Conservation (phyloP, 2,329 filamentous ascomycete genomes). For the Intubia oerlemansii region DNA sequence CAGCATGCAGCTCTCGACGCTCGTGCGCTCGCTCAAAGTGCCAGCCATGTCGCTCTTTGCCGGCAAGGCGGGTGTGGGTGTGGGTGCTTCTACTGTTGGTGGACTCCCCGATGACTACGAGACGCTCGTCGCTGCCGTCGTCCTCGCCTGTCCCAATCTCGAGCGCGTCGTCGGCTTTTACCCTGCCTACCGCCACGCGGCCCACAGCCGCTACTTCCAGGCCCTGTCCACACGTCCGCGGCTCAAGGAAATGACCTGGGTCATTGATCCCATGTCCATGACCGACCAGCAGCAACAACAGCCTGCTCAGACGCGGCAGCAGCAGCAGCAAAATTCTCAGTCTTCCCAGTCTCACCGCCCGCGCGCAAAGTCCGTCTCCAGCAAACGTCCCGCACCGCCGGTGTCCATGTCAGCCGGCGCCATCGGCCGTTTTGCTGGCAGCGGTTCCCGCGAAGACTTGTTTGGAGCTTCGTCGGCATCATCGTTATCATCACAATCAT, state of each 20-base stretch:
- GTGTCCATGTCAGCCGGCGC: too few species aligned
- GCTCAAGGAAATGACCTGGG: slow-evolving; percentile 37
- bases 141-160: slow-evolving; percentile 45
- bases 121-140: slow-evolving; percentile 33
- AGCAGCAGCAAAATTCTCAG: too few species aligned
- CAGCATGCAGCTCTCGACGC: slow-evolving; percentile 27
- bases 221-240: slow-evolving; percentile 34
- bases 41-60: slow-evolving; percentile 18
- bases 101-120: slow-evolving; percentile 27
- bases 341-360: neutral
- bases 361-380: neutral
- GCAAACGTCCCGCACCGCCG: neutral
- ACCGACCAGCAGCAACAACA: too few species aligned
- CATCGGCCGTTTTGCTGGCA: too few species aligned
- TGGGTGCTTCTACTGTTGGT: slow-evolving; percentile 6
- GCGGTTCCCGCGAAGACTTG: too few species aligned
- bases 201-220: slow-evolving; percentile 32
- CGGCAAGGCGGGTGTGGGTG: neutral
- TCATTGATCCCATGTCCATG: slow-evolving; percentile 22
- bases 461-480: too few species aligned
- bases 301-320: slow-evolving; percentile 1
- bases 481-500: too few species aligned
- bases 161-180: slow-evolving; percentile 34
- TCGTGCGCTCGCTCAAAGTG: slow-evolving; percentile 36
- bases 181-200: slow-evolving; percentile 28